Percentiles rank a stretch among this genome's conserved stretches.
Conservation (phyloP, 257 asterid genomes). For the Nicotiana paniculata region DNA sequence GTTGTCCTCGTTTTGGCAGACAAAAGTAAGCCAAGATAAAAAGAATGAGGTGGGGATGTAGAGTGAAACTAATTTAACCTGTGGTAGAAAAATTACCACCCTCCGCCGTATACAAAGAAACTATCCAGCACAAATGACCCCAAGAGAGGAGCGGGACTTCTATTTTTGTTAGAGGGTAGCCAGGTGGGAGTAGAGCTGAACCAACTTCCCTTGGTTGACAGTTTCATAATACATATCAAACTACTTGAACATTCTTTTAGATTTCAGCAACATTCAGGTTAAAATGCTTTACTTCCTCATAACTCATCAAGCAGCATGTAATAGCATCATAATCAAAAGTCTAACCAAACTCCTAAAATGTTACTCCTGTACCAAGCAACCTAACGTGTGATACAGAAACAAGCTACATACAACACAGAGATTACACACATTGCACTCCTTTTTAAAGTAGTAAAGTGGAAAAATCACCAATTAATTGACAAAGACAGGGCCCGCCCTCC, state of each 20-base stretch:
- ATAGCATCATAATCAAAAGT: background rate
- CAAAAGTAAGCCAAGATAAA: background rate
- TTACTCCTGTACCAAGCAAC: background rate
- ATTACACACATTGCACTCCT: background rate
- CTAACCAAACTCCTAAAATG: background rate
- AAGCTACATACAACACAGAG: background rate
- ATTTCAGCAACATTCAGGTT: background rate
- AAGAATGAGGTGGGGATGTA: background rate
- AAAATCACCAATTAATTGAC: background rate
- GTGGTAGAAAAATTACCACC: background rate
- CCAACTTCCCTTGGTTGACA: background rate
- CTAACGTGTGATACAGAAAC: background rate
- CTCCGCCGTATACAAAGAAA: background rate
- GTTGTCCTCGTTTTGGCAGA: background rate
- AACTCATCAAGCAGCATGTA: background rate
- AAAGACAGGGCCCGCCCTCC: background rate
- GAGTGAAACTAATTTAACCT: background rate
- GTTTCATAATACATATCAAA: background rate
- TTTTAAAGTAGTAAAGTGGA: background rate
- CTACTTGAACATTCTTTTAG: background rate
- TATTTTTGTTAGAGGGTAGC: background rate
- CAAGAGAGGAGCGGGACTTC: background rate
- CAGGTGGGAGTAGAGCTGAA: background rate
- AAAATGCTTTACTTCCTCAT: background rate
- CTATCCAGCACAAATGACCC: background rate